Evolutionary conservation across 202 grass and related monocot species (phyloP), one percentile per base, ranked within the genome.

Genomic region (Bolboschoenoplectus hybrid): DNA sequence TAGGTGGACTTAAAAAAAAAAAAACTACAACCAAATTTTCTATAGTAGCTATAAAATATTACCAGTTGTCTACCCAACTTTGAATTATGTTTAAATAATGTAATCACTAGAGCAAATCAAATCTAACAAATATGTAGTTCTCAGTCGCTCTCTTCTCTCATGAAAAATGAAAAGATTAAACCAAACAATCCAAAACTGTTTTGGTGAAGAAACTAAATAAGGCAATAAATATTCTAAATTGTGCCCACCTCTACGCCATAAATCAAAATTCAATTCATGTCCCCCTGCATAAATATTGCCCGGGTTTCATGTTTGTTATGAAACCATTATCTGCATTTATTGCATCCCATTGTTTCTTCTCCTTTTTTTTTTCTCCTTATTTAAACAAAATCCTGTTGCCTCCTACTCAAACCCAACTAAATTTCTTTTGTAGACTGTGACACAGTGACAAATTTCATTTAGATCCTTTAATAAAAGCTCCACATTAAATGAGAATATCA

Each of bases 401-500:
- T 74, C 71, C 5, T 13, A 58, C 14, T 19, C 13, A 9, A 13
- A 35, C 52, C 32, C 74, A 79, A 14, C 75, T 10, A 79, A 79
- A 79, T 79, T 75, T 76, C 72, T 34, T 35, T 16, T 36, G 35
- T 40, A 20, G 75, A 79, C 51, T 20, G 75, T 5, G 75, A 80
- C 75, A 60, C 75, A 40, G 75, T n/a, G 53, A 80, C 53, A 80
- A 61, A 7, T 38, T 80, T 36, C 75, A 7, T 39, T 46, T 41
- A 82, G 43, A 65, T 82, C 55, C 63, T 16, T 81, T 53, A 58
- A 7, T 61, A 67, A 83, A 36, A 67, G 46, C 57, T 69, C 63
- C 16, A 32, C 65, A 84, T 84, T 84, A 71, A 82, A 63, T 82
- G 60, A 82, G 9, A 82, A 82, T 32, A 51, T 20, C 43, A 65